Evolutionary conservation across 805 yeast genomes (phyloP), one percentile per base, ranked within the genome.

Genomic region (Ogataea dorogensis): DNA sequence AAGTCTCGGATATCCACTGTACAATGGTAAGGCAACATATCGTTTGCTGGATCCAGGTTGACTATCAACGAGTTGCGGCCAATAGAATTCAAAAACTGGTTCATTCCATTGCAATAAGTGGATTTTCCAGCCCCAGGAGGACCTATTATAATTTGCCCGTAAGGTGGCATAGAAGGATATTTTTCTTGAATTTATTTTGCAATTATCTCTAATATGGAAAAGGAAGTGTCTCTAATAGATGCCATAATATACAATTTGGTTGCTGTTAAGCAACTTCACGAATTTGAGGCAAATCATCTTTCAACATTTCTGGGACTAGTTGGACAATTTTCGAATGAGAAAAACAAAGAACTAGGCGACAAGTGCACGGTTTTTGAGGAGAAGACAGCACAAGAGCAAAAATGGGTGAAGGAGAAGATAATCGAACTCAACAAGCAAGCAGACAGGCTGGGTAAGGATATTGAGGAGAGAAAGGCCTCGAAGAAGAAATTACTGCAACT

Each of bases 111-210:
- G 59, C 97, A 89, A 58, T 86, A 93, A 0, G 98, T 94, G 0
- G 96, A 86, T 55, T 93, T 93, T 1, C 99, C 99, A 0, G 95
- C 75, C 1, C 98, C 99, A 0, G 99, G 99, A 0, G 98, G 98
- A 0, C 99, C 99, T 24, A 93, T 87, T 7, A 91, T 89, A 7
- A 93, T 76, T 63, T 93, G 96, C 3, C 95, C 96, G 60, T 85
- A 85, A 10, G 66, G 63, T 7, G 79, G 67, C 80, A 75, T 72
- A 16, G 18, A 41, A 29, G 17, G 24, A 24, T 7, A 13, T 9
- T 26, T 13, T 29, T 34, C 11, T 19, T 5, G n/a, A 13, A 24
- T 12, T 17, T 17, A 17, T 26, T 28, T 29, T 17, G 15, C 5
- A n/a, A 17, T 29, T 5, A 15, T 13, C 17, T 20, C 11, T 33